A percentile compares a stretch with the other conserved stretches of the same genome.
Conservation (phyloP, 2,329 filamentous ascomycete genomes). For the Torrubiellomyces zombiae region DNA sequence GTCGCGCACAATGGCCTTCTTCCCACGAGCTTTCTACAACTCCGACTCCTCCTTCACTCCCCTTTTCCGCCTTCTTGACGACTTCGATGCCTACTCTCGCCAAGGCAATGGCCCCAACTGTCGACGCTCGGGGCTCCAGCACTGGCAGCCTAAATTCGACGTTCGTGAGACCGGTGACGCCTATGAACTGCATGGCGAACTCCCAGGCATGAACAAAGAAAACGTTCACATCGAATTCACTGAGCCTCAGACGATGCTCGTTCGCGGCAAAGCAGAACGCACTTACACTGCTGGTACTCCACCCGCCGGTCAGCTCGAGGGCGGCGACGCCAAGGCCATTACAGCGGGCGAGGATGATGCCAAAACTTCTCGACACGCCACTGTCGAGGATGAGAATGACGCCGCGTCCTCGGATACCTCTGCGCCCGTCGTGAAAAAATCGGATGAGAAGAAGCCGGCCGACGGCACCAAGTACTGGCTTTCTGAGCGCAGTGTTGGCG, state of each 20-base stretch:
- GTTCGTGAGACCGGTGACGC: slow-evolving; percentile 49
- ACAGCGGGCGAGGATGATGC: slow-evolving; percentile 20
- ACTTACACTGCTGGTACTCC: slow-evolving; percentile 38
- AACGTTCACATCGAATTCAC: slow-evolving; percentile 65
- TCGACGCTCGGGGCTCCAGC: slow-evolving; percentile 19
- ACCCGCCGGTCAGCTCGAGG: slow-evolving; percentile 30
- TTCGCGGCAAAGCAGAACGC: slow-evolving; percentile 55
- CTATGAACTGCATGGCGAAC: slow-evolving; percentile 68
- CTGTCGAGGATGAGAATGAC: slow-evolving; percentile 45
- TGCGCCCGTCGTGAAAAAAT: slow-evolving; percentile 10
- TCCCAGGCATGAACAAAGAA: slow-evolving; percentile 59
- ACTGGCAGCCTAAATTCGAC: slow-evolving; percentile 66
- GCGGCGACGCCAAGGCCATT: slow-evolving; percentile 19
- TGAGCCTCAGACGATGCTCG: slow-evolving; percentile 54
- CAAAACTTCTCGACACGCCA: slow-evolving; percentile 35
- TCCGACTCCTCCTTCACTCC: slow-evolving; percentile 35
- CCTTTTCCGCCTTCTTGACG: slow-evolving; percentile 48
- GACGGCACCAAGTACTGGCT: slow-evolving; percentile 52
- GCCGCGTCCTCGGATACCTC: slow-evolving; percentile 12
- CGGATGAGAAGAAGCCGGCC: slow-evolving; percentile 13
- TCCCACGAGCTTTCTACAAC: slow-evolving; percentile 35
- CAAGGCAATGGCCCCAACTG: slow-evolving; percentile 14
- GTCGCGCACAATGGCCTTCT: slow-evolving; percentile 39
- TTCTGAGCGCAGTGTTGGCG: slow-evolving; percentile 46
- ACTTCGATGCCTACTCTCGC: slow-evolving; percentile 41